Base-by-base conservation (phyloP, 2,329 filamentous ascomycete species). In the Calonectria hawksworthii region DNA sequence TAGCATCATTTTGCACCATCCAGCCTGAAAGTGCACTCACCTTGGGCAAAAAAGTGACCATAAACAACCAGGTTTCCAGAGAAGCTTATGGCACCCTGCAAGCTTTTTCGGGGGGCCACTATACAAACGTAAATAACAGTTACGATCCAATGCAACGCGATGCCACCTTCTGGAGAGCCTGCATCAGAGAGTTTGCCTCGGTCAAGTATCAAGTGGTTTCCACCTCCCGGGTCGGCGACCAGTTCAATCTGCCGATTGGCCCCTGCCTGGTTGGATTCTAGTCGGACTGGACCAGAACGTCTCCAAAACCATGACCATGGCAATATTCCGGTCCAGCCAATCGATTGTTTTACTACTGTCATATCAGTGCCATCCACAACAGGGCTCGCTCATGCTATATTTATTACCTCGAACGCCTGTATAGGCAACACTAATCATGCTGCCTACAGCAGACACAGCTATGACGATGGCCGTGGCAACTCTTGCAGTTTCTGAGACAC, bases 301-400 rank as follows among this genome's bases (percentile, higher is more conserved):
- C 56, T 36, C 56, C 56, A 63, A n/a, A 23, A 63, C 56, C 56
- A 63, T 8, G 56, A 63, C 56, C 34, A 63, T 3, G 56, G 56
- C 1, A 63, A 41, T 36, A 63, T 63, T 1, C 56, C 56, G 4
- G 56, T 18, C 56, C 56, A 63, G 2, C 56, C 56, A 8, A 63
- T 41, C 2, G 56, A 63, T 18, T 63, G 56, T 41, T 28, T 63
- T 1, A 63, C 56, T 63, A 11, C 6, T 10, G 2, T 3, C 5
- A 4, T n/a, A 7, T 47, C 6, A 47, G 14, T 4, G 11, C 1
- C 34, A n/a, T 28, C 9, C n/a, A 4, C n/a, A 18, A 14, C 1
- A 38, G 30, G 21, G 2, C 1, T 61, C 21, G 26, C 4, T 7
- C 10, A 7, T 51, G 13, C 28, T 54, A 10, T 32, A 11, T 30